phyloP scores from a whole-genome alignment of 2,329 filamentous ascomycete species.

The Pseudocercospora macadamiae region DNA sequence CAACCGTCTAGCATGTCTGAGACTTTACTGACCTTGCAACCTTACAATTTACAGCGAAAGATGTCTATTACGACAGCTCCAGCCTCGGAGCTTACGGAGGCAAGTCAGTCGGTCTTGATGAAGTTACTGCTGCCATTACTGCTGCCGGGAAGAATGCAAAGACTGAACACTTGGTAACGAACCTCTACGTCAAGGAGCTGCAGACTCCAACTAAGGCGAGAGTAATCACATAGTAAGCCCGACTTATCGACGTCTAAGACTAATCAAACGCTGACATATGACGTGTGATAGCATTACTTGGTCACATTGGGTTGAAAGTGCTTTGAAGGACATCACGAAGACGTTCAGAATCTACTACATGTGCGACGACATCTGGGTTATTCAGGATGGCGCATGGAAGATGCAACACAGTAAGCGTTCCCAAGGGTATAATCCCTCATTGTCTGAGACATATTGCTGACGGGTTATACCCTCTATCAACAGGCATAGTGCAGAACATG shows the following conservation, averaged over 20 bases:
- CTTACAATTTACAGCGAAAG: not conserved
- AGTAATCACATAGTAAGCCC: slow-evolving; percentile 20
- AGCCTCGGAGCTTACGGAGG: slow-evolving; percentile 16
- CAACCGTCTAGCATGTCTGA: not conserved
- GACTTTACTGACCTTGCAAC: not conserved
- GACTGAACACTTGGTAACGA: slow-evolving; percentile 19
- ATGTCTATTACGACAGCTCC: slow-evolving; percentile 20
- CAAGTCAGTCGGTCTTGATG: slow-evolving; percentile 14
- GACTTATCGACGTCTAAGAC: not conserved
- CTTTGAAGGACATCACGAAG: slow-evolving; percentile 19
- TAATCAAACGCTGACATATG: not conserved
- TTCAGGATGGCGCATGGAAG: slow-evolving; percentile 22
- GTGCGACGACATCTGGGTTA: slow-evolving; percentile 27
- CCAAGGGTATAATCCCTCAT: no score
- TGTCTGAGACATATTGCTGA: no score
- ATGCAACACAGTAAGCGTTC: slow-evolving; percentile 23
- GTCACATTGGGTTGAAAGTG: slow-evolving; percentile 19
- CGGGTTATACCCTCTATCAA: no score
- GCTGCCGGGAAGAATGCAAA: slow-evolving; percentile 11
- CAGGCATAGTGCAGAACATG: slow-evolving; percentile 24
- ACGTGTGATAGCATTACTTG: slow-evolving; percentile 20
- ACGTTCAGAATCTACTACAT: slow-evolving; percentile 22
- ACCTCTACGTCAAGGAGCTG: slow-evolving; percentile 19
- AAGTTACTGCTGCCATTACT: slow-evolving; percentile 12
- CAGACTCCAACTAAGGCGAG: slow-evolving; percentile 15